phyloP scores from a whole-genome alignment of 2,329 filamentous ascomycete species.

The Talaromyces atroroseus region DNA sequence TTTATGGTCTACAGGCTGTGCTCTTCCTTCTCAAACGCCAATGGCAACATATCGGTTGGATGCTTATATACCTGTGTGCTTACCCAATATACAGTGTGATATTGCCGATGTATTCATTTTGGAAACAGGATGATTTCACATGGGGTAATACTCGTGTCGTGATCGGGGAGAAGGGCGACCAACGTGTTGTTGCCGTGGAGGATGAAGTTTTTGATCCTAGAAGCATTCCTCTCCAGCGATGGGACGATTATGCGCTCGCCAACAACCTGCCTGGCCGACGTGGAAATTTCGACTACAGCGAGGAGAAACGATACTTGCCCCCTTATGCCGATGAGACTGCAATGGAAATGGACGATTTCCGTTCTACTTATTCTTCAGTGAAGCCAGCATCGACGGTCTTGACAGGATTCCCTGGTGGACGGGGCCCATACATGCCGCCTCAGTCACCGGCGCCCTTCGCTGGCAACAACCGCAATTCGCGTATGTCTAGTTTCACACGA shows the following conservation, averaged over 20 bases:
- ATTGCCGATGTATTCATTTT: constrained; percentile 95
- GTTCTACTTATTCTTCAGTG: constrained; percentile 89
- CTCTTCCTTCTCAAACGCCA: constrained; percentile 96
- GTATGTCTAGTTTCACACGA: constrained; percentile 61
- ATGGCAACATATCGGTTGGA: constrained; percentile 99
- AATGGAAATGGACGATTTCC: constrained; percentile 93
- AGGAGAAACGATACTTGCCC: constrained; percentile 53
- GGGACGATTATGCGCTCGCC: constrained; percentile 86
- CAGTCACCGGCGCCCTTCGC: constrained; percentile 71
- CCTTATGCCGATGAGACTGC: constrained; percentile 70
- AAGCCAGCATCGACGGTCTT: constrained; percentile 81
- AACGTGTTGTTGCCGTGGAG: constrained; percentile 78
- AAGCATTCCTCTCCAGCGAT: constrained; percentile 87
- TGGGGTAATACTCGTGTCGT: constrained; percentile 99
- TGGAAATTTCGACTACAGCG: constrained; percentile 60
- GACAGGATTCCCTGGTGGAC: constrained; percentile 67
- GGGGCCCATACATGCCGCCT: constrained; percentile 71
- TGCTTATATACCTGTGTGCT: constrained; percentile 96
- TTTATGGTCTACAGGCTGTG: constrained; percentile 91
- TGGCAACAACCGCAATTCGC: constrained; percentile 57
- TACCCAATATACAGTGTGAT: constrained; percentile 91
- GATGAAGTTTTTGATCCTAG: constrained; percentile 86
- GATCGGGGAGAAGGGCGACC: constrained; percentile 85
- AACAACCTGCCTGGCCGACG: constrained; percentile 91
- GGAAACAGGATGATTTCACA: constrained; percentile 98